Evolutionary conservation across 257 asterid species (phyloP).

Genomic region (Fraxinus cuspidata): DNA sequence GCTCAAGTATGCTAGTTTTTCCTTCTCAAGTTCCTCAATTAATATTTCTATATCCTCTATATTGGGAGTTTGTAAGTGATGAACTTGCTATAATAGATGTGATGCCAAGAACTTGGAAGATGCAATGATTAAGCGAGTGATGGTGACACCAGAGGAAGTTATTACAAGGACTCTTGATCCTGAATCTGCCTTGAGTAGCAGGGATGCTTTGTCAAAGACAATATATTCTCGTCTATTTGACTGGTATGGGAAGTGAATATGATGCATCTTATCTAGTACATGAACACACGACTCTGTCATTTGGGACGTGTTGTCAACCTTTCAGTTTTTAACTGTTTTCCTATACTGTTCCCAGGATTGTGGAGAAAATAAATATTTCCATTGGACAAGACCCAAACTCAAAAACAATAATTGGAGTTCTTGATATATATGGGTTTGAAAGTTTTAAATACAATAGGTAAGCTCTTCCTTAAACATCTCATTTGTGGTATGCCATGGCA

Average conservation of each 20-base stretch:
- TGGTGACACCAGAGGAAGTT: constrained; percentile 97
- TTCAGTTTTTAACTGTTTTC: constrained; percentile 23
- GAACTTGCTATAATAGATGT: constrained; percentile 61
- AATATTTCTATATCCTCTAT: constrained; percentile 16
- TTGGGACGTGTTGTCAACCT: constrained; percentile 7
- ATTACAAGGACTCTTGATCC: constrained; percentile 95
- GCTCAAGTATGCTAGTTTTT: constrained; percentile 60
- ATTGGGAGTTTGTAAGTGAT: constrained; percentile 19
- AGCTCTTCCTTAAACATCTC: neutral
- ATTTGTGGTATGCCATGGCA: neutral
- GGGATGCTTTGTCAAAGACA: constrained; percentile 96
- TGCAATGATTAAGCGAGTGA: constrained; percentile 92
- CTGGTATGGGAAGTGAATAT: constrained; percentile 53
- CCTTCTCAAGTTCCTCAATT: constrained; percentile 3
- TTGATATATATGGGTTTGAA: constrained; percentile 96
- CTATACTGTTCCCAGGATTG: constrained; percentile 67
- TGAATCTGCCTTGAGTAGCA: constrained; percentile 89
- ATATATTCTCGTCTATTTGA: constrained; percentile 84
- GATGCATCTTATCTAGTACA: neutral
- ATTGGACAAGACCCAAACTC: constrained; percentile 99
- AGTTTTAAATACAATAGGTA: constrained; percentile 70
- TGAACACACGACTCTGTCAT: neutral
- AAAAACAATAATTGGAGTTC: constrained; percentile 92
- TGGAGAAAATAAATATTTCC: constrained; percentile 85
- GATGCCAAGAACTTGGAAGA: constrained; percentile 93